These are phyloP conservation scores for Ceratocystis variospora DNA, from an alignment of 2,329 filamentous ascomycete genomes.

Conservation along the genomic window DNA sequence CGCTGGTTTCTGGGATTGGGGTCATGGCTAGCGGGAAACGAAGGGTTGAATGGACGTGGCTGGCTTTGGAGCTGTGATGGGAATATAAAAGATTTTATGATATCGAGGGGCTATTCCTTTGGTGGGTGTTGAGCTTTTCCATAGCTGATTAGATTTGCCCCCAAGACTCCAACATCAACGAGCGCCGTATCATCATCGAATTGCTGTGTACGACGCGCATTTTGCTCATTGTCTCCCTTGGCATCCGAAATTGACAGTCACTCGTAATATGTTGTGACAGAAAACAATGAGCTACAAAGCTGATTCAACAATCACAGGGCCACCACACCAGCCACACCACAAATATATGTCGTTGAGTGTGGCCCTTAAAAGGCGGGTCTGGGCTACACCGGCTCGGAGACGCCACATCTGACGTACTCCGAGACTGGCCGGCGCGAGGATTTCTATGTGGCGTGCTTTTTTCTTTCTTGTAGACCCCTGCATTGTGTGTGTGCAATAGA, in stretches of 20 bases:
- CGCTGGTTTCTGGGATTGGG: constrained; percentile 5
- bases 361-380: constrained; percentile 1
- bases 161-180: background rate
- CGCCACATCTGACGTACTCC: constrained; percentile 2
- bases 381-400: background rate
- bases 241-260: background rate
- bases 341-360: constrained; percentile 2
- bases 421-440: background rate
- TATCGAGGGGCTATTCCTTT: background rate
- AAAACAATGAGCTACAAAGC: background rate
- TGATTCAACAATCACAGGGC: background rate
- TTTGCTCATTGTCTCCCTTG: background rate
- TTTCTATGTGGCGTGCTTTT: background rate
- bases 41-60: background rate
- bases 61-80: constrained; percentile 1
- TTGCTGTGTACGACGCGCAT: background rate
- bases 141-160: background rate
- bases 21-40: constrained; percentile 5
- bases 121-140: background rate
- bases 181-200: background rate
- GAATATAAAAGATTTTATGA: constrained; percentile 13
- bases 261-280: background rate
- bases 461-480: background rate
- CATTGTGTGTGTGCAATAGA: constrained; percentile 2
- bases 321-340: background rate